Evolutionary conservation across 139 green algal genomes (phyloP), one percentile per base, ranked within the genome.

Genomic region (Chlamydomonas incerta): DNA sequence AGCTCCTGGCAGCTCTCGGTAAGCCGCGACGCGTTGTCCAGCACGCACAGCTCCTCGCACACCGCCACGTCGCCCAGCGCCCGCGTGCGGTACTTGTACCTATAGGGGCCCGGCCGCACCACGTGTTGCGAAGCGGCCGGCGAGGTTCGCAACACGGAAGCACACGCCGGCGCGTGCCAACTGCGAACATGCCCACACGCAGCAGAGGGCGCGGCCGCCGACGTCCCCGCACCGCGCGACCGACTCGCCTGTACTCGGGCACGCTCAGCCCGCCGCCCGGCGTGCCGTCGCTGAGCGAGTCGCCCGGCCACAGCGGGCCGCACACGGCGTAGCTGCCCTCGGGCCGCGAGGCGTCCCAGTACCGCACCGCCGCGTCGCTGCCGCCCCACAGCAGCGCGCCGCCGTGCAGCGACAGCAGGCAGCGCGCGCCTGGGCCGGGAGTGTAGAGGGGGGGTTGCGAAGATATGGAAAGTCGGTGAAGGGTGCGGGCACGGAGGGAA

Each of bases 291-390:
- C 50, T 50, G 55, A 72, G 50, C 0, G 66, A 58, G 80, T 76
- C 80, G 2, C 66, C 80, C 47, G 72, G 68, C 85, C 91, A 91
- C 57, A 91, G 81, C 34, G 90, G 89, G 17, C 91, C 82, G 62
- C 87, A 72, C 80, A 98, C 91, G 28, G 96, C 87, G 87, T 96
- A 97, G 79, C 81, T 92, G 50, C 87, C 80, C 34, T 95, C 83
- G 31, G 92, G 92, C 23, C 80, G 86, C 11, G 87, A 58, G 24
- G 62, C 90, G 50, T 97, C 92, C 95, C 95, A 97, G 66, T 83
- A 90, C 62, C 91, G 87, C 10, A 95, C 83, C 35, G 63, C 87
- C 34, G 88, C 83, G 89, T 97, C 95, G 62, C 60, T 94, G 67
- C 95, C 90, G 62, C 90, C 95, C 35, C 92, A 92, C 71, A 97